Conservation (phyloP, 2,329 filamentous ascomycete species). For the Apiospora hydei region DNA sequence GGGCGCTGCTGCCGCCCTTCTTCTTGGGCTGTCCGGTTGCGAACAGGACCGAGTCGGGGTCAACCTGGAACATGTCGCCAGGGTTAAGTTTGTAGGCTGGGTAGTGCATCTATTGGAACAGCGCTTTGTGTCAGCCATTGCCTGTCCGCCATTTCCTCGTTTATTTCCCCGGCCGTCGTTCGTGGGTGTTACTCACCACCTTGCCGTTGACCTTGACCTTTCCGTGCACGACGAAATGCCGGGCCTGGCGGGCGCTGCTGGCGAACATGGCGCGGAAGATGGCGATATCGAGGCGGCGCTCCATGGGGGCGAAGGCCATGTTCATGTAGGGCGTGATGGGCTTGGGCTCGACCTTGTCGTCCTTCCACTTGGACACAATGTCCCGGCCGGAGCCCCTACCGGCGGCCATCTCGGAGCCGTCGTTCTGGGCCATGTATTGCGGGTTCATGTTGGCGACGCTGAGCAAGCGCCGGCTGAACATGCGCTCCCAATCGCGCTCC, state of each 20-base stretch:
- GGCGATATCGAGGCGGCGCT: slow-evolving; percentile 91
- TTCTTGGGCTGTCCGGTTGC: slow-evolving; percentile 81
- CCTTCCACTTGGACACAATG: slow-evolving; percentile 31
- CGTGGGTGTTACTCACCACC: slow-evolving; percentile 66
- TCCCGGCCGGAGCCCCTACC: slow-evolving; percentile 81
- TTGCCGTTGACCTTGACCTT: slow-evolving; percentile 96
- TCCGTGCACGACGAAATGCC: slow-evolving; percentile 93
- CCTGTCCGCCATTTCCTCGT: too few species aligned
- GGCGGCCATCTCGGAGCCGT: slow-evolving; percentile 83
- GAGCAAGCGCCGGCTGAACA: slow-evolving; percentile 84
- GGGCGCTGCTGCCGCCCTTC: slow-evolving; percentile 36
- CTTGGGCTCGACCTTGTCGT: neutral
- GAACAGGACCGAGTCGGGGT: slow-evolving; percentile 85
- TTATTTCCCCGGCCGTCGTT: neutral
- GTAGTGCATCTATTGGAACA: slow-evolving; percentile 75
- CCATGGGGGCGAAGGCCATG: slow-evolving; percentile 92
- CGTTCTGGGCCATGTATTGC: slow-evolving; percentile 76
- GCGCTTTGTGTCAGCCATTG: neutral
- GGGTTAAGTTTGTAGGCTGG: slow-evolving; percentile 95
- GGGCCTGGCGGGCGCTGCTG: slow-evolving; percentile 89
- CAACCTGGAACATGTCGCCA: slow-evolving; percentile 97
- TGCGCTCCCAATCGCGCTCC: slow-evolving; percentile 92
- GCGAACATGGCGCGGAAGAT: slow-evolving; percentile 94
- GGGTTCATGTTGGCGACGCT: slow-evolving; percentile 88
- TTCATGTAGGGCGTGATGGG: slow-evolving; percentile 87